Percentiles rank a stretch among this genome's conserved stretches.
Conservation (phyloP, 2,329 filamentous ascomycete species). For the Diplodia seriata region DNA sequence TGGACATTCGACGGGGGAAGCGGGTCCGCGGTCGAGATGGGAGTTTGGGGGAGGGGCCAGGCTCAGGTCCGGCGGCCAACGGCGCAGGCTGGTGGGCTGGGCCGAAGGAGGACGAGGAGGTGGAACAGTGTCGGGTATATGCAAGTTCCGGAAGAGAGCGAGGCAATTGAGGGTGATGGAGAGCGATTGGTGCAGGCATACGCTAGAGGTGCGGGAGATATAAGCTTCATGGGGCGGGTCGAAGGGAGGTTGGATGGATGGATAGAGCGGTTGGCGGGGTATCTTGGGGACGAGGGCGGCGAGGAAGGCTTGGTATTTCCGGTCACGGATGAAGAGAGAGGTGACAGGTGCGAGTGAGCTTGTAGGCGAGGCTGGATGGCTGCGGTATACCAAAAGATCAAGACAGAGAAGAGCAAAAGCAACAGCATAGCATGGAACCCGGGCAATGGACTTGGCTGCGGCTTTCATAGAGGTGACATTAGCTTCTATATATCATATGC, state of each 20-base stretch:
- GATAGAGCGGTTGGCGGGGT: background rate
- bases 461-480: too few relatives aligned
- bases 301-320: constrained; percentile 16
- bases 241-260: background rate
- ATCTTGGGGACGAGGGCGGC: constrained; percentile 8
- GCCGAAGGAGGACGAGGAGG: background rate
- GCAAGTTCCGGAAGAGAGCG: background rate
- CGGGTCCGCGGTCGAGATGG: constrained; percentile 1
- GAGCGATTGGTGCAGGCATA: background rate
- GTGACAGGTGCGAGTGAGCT: background rate
- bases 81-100: background rate
- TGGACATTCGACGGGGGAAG: background rate
- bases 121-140: background rate
- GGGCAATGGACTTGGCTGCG: too few relatives aligned
- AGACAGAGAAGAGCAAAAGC: too few relatives aligned
- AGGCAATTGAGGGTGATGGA: background rate
- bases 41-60: background rate
- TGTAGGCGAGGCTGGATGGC: background rate
- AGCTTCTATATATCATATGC: too few relatives aligned
- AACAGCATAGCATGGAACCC: too few relatives aligned
- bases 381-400: too few relatives aligned
- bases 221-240: background rate
- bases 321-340: constrained; percentile 13
- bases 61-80: too few relatives aligned
- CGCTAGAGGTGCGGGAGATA: background rate